A percentile compares a stretch with the other conserved stretches of the same genome.
Evolutionary conservation across 1,284 basidiomycete species (phyloP).

Genomic region (Naganishia albida): DNA sequence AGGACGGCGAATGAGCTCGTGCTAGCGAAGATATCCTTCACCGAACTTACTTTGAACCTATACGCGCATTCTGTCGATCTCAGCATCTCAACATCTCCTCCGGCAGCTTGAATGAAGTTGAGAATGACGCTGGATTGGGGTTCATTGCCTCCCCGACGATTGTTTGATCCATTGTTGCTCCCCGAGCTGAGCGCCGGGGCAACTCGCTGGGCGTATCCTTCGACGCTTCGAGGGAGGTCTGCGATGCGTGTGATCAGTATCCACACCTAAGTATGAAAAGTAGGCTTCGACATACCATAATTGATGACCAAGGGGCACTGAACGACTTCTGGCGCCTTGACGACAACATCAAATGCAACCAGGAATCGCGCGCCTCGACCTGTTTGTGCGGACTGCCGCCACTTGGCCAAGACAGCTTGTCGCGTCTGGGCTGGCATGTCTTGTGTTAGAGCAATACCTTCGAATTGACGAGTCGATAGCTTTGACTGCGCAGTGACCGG

Average conservation of each 20-base stretch:
- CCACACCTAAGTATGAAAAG: background rate
- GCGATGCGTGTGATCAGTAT: constrained; percentile 30
- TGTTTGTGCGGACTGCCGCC: constrained; percentile 45
- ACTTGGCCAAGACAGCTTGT: constrained; percentile 67
- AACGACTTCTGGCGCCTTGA: constrained; percentile 83
- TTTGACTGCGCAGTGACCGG: constrained; percentile 35
- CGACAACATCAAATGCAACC: constrained; percentile 85
- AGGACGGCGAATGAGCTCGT: background rate
- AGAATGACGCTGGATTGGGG: constrained; percentile 72
- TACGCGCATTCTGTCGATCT: constrained; percentile 96
- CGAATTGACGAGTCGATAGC: constrained; percentile 11
- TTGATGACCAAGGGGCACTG: constrained; percentile 90
- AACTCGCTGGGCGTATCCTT: constrained; percentile 82
- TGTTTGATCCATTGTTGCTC: constrained; percentile 13
- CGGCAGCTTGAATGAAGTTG: constrained; percentile 94
- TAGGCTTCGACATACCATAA: constrained; percentile 63
- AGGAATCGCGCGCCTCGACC: constrained; percentile 61
- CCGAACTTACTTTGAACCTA: constrained; percentile 63
- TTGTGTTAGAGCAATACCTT: constrained; percentile 27
- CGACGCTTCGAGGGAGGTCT: constrained; percentile 92
- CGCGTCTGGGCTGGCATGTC: constrained; percentile 82
- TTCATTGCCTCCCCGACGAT: constrained; percentile 20
- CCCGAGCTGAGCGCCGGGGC: constrained; percentile 45
- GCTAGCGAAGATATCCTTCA: too few species aligned
- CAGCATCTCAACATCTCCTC: constrained; percentile 96